Percentiles rank a stretch among this genome's conserved stretches.
Conservation (phyloP, 2,329 filamentous ascomycete species). For the Monilinia polystroma region DNA sequence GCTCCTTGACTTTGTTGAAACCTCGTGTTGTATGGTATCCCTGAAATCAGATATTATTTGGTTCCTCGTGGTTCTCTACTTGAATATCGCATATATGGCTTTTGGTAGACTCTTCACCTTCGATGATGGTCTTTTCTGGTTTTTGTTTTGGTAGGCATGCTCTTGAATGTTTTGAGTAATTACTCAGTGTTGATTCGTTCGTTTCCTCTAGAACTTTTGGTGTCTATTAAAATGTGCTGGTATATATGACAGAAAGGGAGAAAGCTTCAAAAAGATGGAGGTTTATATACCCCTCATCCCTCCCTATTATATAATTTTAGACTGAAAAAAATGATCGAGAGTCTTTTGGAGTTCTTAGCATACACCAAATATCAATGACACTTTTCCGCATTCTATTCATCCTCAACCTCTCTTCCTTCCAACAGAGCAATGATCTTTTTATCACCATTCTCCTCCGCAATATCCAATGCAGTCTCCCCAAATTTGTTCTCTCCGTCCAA, state of each 20-base stretch:
- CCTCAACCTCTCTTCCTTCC: background rate
- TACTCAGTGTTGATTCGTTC: background rate
- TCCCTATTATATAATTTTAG: too few species aligned
- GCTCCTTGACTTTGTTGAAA: too few species aligned
- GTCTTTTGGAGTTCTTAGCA: too few species aligned
- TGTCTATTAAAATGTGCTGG: background rate
- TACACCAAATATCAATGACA: too few species aligned
- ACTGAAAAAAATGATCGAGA: too few species aligned
- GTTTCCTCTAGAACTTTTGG: background rate
- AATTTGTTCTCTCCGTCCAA: conserved; percentile 22
- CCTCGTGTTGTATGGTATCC: too few species aligned
- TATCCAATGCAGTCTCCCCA: conserved; percentile 28
- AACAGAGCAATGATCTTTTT: conserved; percentile 24
- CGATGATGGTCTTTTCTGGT: too few species aligned
- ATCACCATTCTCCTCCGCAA: conserved; percentile 28
- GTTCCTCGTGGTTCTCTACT: too few species aligned
- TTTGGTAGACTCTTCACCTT: too few species aligned
- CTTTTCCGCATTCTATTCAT: background rate
- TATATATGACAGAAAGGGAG: conserved; percentile 12
- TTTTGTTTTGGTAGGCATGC: background rate
- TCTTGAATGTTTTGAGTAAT: background rate
- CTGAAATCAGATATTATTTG: too few species aligned
- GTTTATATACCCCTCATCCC: background rate
- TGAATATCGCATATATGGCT: too few species aligned
- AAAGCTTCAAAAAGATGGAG: background rate